These are phyloP conservation scores for Boletellus deceptivus DNA, from an alignment of 1,284 basidiomycete species.

Conservation along the genomic window DNA sequence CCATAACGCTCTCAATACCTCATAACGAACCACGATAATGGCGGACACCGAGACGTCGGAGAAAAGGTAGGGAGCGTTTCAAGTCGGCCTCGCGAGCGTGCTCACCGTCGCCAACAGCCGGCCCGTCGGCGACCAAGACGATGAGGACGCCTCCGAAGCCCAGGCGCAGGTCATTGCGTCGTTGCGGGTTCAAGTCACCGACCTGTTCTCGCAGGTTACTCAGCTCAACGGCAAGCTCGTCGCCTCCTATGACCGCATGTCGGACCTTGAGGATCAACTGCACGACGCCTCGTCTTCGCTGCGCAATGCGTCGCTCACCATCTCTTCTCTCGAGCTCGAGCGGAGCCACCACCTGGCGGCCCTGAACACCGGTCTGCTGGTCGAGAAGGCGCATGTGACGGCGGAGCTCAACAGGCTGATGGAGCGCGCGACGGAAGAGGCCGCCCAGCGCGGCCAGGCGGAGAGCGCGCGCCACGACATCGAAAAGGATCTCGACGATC, in stretches of 20 bases:
- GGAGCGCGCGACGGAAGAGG: constrained; percentile 92
- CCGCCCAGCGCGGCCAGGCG: constrained; percentile 86
- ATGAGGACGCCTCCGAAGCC: constrained; percentile 49
- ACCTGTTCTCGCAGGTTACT: constrained; percentile 86
- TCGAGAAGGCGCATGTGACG: constrained; percentile 90
- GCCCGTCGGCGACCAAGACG: constrained; percentile 17
- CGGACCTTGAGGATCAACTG: constrained; percentile 90
- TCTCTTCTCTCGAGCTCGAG: constrained; percentile 72
- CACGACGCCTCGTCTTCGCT: constrained; percentile 62
- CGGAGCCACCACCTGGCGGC: constrained; percentile 76
- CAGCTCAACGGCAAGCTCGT: constrained; percentile 93
- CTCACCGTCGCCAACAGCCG: constrained; percentile 9
- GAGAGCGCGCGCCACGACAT: constrained; percentile 82
- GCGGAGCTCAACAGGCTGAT: constrained; percentile 91
- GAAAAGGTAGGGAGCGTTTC: constrained; percentile 15
- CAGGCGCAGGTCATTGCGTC: constrained; percentile 76
- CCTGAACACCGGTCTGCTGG: constrained; percentile 84
- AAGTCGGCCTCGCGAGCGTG: not conserved
- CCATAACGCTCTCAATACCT: not conserved
- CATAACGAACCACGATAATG: constrained; percentile 15
- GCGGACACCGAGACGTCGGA: constrained; percentile 3
- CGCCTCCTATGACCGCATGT: constrained; percentile 86
- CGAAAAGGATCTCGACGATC: constrained; percentile 88
- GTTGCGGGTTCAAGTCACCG: constrained; percentile 77
- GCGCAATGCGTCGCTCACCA: constrained; percentile 58